Base-by-base conservation (phyloP, 306 rosid genomes). In the Acacia confusa region DNA sequence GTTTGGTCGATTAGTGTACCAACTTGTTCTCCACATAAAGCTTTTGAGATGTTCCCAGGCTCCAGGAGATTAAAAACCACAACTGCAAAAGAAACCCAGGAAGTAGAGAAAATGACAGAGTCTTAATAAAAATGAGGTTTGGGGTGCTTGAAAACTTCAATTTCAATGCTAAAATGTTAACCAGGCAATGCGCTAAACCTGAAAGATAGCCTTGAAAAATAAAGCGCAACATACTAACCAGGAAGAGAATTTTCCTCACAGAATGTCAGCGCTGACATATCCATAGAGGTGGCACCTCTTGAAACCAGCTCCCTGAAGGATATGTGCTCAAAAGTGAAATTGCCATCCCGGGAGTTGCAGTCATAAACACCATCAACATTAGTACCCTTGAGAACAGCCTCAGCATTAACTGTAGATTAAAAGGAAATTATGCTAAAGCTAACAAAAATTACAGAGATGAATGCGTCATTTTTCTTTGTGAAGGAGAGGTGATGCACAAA, bases 41-140 rank as follows among this genome's bases (percentile, higher is more conserved):
- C 94, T 84, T 84, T 90, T 75, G 94, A 90, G 72, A 90, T 85
- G 84, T 88, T 88, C 79, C 92, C 92, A n/a, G 92, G 90, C 79
- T 89, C 91, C 83, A 87, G 82, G 57, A 90, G 64, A 87, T 90
- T 88, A 57, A 88, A 90, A 78, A 90, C 88, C 67, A 90, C 91
- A 76, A 90, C 94, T 90, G 86, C 71, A 79, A 47, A 82, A 53
- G 71, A 70, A 75, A 75, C 25, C 34, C 72, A 48, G 43, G 43
- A 55, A 40, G 68, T 80, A 53, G 78, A 22, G 47, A 73, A 67
- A 69, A 41, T 48, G 24, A 44, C 71, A 30, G 76, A 17, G 17
- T 45, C 66, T 7, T 30, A 28, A 28, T 60, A 48, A 79, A 76
- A 70, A 52, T 70, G 69, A 70, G 48, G 36, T 41, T 74, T 43